A percentile compares a stretch with the other conserved stretches of the same genome.
These are phyloP conservation scores for Alloteropsis semialata DNA, from an alignment of 176 grass and related monocot species.

Conservation along the genomic window DNA sequence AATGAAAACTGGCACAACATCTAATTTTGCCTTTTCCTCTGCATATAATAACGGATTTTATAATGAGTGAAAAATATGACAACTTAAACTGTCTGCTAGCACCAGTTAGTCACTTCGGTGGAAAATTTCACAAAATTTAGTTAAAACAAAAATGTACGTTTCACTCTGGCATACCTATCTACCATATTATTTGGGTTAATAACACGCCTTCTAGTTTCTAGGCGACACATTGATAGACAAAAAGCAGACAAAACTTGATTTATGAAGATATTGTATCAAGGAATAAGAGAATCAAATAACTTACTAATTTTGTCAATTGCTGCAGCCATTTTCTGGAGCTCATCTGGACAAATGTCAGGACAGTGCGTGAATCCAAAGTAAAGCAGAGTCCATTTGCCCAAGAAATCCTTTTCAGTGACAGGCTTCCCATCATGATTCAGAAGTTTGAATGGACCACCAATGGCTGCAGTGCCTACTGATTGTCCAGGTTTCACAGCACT, in stretches of 20 bases:
- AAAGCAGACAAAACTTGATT: not conserved
- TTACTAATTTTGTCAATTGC: constrained; percentile 77
- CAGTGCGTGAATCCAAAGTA: constrained; percentile 84
- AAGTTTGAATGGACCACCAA: constrained; percentile 75
- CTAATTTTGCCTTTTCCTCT: constrained; percentile 70
- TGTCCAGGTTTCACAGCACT: constrained; percentile 52
- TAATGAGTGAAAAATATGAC: constrained; percentile 1
- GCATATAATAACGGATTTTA: constrained; percentile 27
- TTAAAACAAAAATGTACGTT: too few species aligned
- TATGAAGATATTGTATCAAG: constrained; percentile 9
- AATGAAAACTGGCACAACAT: constrained; percentile 92
- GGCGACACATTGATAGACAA: not conserved
- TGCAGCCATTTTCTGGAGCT: constrained; percentile 67
- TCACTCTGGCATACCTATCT: not conserved
- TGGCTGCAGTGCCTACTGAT: constrained; percentile 49
- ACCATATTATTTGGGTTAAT: not conserved
- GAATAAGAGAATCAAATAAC: not conserved
- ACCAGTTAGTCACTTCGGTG: not conserved
- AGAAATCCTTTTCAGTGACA: constrained; percentile 64
- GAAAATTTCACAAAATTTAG: not conserved
- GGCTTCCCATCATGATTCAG: constrained; percentile 53
- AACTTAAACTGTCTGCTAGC: not conserved
- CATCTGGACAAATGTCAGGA: constrained; percentile 82
- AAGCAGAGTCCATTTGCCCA: constrained; percentile 78
- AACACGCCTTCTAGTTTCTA: not conserved